Base-by-base conservation (phyloP, 805 yeast species). In the Brettanomyces naardenensis region DNA sequence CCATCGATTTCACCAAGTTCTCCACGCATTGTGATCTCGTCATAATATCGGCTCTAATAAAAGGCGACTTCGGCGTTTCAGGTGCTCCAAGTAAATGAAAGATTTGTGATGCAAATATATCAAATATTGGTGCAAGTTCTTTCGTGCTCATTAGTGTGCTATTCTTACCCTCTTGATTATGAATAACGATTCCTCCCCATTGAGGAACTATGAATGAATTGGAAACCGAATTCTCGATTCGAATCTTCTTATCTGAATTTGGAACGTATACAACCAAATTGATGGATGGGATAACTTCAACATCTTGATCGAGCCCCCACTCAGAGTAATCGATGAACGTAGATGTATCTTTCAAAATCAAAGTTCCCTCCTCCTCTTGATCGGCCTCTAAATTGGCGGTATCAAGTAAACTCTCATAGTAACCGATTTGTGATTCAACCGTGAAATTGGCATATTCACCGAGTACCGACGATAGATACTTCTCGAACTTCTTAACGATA, bases 281-380 rank as follows among this genome's bases (percentile, higher is more conserved):
- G 2, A 78, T 69, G 0, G 75, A 69, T 28, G 92, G 88, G 43
- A 77, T 73, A 2, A 75, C 58, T 44, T 81, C 66, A 48, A 60
- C 53, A 38, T 53, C 55, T 44, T 63, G 64, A 35, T 61, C 69
- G 37, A 75, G 61, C 39, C 80, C 80, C 95, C 95, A 83, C 46
- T 84, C 95, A 3, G 92, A 88, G 47, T 76, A 77, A 58, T 90
- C 92, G 42, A 89, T 72, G 45, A 85, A 75, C 11, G 89, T 81
- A 2, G 94, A 71, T 26, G 89, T 65, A 39, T 82, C 82, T 19
- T 66, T 64, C 14, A 81, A 62, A 3, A 65, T 11, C 19, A 39
- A 44, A 17, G 38, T 41, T 17, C 61, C 57, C 2, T 54, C 59
- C 15, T 46, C 42, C 19, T 49, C 41, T 17, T 45, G 52, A 31